Conservation (phyloP, 306 rosid genomes). For the Hylodesmum podocarpum region DNA sequence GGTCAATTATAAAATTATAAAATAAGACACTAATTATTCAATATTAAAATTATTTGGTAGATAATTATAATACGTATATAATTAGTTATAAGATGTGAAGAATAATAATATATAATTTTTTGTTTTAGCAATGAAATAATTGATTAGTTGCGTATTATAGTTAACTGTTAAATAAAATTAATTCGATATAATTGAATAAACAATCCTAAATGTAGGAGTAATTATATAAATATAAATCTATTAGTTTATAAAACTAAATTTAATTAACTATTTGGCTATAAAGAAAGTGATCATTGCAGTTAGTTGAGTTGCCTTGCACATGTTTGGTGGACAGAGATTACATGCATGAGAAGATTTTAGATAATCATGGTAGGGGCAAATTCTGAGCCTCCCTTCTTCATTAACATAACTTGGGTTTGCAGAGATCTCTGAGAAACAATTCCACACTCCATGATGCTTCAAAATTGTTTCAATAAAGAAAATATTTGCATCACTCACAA, state of each 20-base stretch:
- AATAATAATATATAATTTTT: too few species aligned
- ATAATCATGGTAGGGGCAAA: conserved; percentile 64
- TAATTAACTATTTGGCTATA: not conserved
- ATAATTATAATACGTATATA: too few species aligned
- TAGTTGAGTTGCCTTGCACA: conserved; percentile 60
- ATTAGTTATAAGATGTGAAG: too few species aligned
- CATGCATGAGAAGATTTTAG: conserved; percentile 58
- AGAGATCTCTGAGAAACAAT: conserved; percentile 52
- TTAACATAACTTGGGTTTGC: conserved; percentile 55
- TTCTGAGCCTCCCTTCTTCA: conserved; percentile 50
- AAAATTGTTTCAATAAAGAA: conserved; percentile 62
- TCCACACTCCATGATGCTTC: conserved; percentile 50
- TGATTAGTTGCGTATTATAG: too few species aligned
- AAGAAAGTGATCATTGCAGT: not conserved
- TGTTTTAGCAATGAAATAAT: too few species aligned
- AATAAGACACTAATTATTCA: too few species aligned
- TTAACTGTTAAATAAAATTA: too few species aligned
- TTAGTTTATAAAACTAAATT: not conserved
- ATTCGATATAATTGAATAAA: too few species aligned
- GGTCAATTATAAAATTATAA: too few species aligned
- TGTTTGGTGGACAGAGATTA: conserved; percentile 65
- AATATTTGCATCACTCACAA: conserved; percentile 63
- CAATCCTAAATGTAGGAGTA: too few species aligned
- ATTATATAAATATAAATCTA: too few species aligned
- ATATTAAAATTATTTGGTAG: too few species aligned